These are phyloP conservation scores for Hypoxylon fuscum DNA, from an alignment of 495 filamentous ascomycete species.

Conservation along the genomic window DNA sequence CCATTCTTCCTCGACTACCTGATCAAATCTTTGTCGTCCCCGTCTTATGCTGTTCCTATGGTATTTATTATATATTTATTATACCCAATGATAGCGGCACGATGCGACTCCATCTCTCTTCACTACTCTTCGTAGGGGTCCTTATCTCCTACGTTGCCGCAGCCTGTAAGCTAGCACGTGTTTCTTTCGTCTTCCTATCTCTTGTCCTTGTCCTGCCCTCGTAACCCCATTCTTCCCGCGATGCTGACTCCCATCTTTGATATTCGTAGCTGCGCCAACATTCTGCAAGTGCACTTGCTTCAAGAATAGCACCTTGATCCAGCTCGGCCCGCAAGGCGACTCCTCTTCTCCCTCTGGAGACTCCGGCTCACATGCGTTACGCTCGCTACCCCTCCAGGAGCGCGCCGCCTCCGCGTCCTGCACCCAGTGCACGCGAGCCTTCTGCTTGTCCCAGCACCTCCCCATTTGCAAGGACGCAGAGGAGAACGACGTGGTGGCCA, in stretches of 20 bases:
- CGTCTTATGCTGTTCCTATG: no score
- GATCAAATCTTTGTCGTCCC: no score
- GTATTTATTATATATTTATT: no score
- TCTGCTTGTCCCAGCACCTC: constrained; percentile 84
- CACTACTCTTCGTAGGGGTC: constrained; percentile 47
- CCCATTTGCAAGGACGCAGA: constrained; percentile 87
- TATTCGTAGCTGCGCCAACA: constrained; percentile 66
- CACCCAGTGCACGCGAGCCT: constrained; percentile 88
- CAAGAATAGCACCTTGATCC: constrained; percentile 89
- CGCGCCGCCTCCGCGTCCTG: constrained; percentile 61
- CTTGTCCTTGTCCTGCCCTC: no score
- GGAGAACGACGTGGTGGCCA: constrained; percentile 86
- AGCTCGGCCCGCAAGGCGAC: constrained; percentile 61
- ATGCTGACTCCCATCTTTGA: not conserved
- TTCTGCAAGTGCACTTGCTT: constrained; percentile 99
- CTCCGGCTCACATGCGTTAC: not conserved
- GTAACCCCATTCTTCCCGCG: constrained; percentile 31
- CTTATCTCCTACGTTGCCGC: constrained; percentile 44
- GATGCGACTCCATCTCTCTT: constrained; percentile 45
- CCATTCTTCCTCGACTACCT: no score
- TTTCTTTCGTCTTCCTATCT: no score
- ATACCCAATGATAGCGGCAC: constrained; percentile 30
- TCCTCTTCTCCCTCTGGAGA: constrained; percentile 42
- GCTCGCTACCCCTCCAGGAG: constrained; percentile 10
- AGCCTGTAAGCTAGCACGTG: constrained; percentile 49